Conservation (phyloP, 345 rosid species). For the Nephelium lappaceum region DNA sequence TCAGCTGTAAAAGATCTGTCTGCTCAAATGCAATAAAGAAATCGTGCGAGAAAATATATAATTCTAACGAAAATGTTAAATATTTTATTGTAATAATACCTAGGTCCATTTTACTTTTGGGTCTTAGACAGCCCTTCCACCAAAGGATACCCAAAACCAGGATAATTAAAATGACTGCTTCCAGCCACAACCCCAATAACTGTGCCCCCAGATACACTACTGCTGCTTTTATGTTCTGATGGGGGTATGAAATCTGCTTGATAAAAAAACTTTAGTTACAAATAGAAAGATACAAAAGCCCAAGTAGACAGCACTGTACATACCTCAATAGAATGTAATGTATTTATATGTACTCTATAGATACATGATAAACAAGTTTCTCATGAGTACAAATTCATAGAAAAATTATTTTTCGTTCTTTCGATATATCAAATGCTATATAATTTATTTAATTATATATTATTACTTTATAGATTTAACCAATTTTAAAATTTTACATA, state of each 20-base stretch:
- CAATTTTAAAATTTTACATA: too few relatives aligned
- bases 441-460: too few relatives aligned
- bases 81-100: slow-evolving; percentile 23
- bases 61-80: slow-evolving; percentile 4
- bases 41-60: neutral
- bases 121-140: slow-evolving; percentile 53
- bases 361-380: too few relatives aligned
- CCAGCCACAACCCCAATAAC: slow-evolving; percentile 35
- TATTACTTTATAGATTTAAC: too few relatives aligned
- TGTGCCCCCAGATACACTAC: neutral
- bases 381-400: too few relatives aligned
- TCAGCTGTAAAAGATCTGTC: too few relatives aligned
- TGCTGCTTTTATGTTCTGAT: slow-evolving; percentile 3
- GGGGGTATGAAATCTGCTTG: slow-evolving; percentile 15
- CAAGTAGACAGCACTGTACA: neutral
- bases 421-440: too few relatives aligned
- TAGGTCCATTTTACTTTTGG: slow-evolving; percentile 33
- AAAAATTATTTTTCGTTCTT: too few relatives aligned
- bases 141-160: slow-evolving; percentile 48
- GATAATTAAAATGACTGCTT: slow-evolving; percentile 23
- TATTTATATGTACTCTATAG: too few relatives aligned
- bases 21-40: neutral
- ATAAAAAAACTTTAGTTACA: neutral
- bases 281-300: neutral
- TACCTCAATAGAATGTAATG: too few relatives aligned